A percentile compares a stretch with the other conserved stretches of the same genome.
These are phyloP conservation scores for Effrenium voratum DNA, from an alignment of 73 alveolate species.

Conservation along the genomic window DNA sequence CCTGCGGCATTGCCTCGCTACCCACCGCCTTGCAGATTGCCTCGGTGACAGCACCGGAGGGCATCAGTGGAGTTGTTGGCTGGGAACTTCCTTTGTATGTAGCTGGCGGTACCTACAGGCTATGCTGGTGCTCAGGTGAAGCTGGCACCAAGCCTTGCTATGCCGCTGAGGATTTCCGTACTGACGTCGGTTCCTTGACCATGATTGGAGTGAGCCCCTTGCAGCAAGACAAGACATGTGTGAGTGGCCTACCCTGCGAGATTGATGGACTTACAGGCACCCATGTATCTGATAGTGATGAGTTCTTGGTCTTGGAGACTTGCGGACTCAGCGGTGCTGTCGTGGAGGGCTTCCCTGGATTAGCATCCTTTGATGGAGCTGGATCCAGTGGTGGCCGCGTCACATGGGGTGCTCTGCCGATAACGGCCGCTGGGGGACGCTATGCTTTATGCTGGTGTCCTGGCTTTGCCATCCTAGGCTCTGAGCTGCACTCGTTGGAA, in stretches of 20 bases:
- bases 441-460: constrained; percentile 44
- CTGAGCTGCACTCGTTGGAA: too few relatives aligned
- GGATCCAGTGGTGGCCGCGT: not conserved
- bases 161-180: not conserved
- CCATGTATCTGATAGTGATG: not conserved
- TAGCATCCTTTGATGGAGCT: too few relatives aligned
- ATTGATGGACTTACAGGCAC: constrained; percentile 10
- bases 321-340: not conserved
- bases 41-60: not conserved
- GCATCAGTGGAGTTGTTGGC: constrained; percentile 16
- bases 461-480: not conserved
- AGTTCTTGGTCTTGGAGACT: constrained; percentile 23
- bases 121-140: constrained; percentile 26
- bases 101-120: not conserved
- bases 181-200: not conserved
- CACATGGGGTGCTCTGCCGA: not conserved
- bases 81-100: not conserved
- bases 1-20: constrained; percentile 34
- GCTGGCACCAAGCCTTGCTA: not conserved
- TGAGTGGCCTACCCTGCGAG: constrained; percentile 8
- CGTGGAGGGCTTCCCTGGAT: not conserved
- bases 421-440: constrained; percentile 6
- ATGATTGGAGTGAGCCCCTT: constrained; percentile 14
- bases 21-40: constrained; percentile 1
- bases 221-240: constrained; percentile 33